Conservation (phyloP, 306 rosid genomes). For the Lupinus albus region DNA sequence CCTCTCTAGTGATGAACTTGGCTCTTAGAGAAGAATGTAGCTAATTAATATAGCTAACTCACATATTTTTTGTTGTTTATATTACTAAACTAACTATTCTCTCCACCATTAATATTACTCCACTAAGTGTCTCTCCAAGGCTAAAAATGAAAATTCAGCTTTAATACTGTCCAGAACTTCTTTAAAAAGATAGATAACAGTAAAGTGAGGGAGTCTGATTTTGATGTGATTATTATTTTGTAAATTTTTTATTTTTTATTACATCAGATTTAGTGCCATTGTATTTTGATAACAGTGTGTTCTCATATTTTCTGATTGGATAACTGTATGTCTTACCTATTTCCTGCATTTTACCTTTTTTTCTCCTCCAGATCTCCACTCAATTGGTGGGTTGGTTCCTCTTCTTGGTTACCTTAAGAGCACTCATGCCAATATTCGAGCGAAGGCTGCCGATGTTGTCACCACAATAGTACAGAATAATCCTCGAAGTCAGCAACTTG, state of each 20-base stretch:
- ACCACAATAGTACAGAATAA: conserved; percentile 93
- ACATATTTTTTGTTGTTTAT: no score
- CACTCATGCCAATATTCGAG: conserved; percentile 83
- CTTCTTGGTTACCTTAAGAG: conserved; percentile 80
- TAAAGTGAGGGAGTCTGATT: not conserved
- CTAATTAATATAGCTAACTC: no score
- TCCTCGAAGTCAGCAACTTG: conserved; percentile 81
- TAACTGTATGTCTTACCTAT: conserved; percentile 35
- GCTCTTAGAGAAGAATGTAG: no score
- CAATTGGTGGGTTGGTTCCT: conserved; percentile 88
- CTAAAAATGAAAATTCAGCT: no score
- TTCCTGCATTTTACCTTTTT: conserved; percentile 27
- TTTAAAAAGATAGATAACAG: no score
- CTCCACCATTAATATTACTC: no score
- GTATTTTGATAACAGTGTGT: not conserved
- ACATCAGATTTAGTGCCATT: not conserved
- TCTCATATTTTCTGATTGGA: not conserved
- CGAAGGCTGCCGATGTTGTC: conserved; percentile 94
- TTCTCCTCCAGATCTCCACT: conserved; percentile 64
- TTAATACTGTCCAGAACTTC: no score
- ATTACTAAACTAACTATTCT: no score
- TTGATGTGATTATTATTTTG: not conserved
- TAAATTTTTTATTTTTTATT: not conserved
- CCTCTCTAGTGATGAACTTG: no score
- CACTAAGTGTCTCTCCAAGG: no score